A percentile compares a stretch with the other conserved stretches of the same genome.
Evolutionary conservation across 108 stramenopile species (phyloP).

Genomic region (Cyclotella sp.): DNA sequence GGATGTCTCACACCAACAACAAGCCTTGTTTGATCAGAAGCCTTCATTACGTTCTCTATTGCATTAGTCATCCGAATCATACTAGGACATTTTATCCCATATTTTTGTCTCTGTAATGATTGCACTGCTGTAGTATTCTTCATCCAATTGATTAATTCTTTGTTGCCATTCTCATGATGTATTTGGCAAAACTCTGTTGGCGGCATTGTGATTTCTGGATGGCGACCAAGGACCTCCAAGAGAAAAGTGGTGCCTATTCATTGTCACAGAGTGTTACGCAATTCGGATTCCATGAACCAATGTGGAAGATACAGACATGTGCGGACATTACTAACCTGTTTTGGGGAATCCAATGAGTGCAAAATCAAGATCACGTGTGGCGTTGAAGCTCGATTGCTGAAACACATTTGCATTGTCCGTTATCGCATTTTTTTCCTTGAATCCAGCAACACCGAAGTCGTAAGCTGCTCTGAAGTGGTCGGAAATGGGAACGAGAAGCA

Average conservation of each 20-base stretch:
- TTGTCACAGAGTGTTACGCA: background rate
- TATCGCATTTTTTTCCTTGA: background rate
- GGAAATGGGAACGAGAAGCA: background rate
- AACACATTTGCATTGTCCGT: background rate
- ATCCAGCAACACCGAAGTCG: background rate
- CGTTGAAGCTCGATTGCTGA: background rate
- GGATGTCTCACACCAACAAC: constrained; percentile 64
- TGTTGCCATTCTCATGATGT: constrained; percentile 8
- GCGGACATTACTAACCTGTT: constrained; percentile 4
- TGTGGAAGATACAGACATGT: too few species aligned
- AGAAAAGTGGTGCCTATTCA: constrained; percentile 23
- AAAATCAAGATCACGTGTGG: constrained; percentile 20
- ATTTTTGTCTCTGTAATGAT: constrained; percentile 12
- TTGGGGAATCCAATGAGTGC: constrained; percentile 25
- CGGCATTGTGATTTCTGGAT: constrained; percentile 19
- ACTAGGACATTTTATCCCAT: constrained; percentile 37
- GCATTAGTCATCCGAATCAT: constrained; percentile 34
- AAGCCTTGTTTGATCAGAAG: constrained; percentile 34
- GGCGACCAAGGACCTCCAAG: constrained; percentile 14
- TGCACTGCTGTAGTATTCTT: constrained; percentile 4
- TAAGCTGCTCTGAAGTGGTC: background rate
- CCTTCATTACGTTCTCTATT: constrained; percentile 32
- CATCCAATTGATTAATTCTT: constrained; percentile 1
- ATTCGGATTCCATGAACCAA: too few species aligned
- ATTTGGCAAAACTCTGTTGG: constrained; percentile 11